Conservation (phyloP, 345 rosid species). For the Microcos paniculata region DNA sequence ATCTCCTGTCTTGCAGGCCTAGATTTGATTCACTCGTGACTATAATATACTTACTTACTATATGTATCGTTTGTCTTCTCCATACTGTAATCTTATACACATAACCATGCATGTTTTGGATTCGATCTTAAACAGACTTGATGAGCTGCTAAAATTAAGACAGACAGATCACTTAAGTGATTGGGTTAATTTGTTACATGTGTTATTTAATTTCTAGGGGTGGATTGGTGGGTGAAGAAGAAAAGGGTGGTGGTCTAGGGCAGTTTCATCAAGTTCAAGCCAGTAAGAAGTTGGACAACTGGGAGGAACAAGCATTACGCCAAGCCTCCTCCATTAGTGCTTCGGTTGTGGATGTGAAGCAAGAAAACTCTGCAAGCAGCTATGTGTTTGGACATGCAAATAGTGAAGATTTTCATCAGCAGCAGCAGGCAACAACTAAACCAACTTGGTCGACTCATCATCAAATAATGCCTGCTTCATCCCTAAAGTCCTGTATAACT, state of each 20-base stretch:
- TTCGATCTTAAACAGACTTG: neutral
- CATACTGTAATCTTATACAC: neutral
- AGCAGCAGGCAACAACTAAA: conserved; percentile 22
- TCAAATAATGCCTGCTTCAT: conserved; percentile 50
- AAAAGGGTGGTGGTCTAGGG: conserved; percentile 37
- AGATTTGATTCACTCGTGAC: neutral
- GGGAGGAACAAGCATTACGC: conserved; percentile 65
- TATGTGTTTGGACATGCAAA: conserved; percentile 44
- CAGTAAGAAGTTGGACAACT: conserved; percentile 53
- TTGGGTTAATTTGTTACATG: neutral
- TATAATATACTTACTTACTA: neutral
- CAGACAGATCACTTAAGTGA: neutral
- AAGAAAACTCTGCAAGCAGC: conserved; percentile 55
- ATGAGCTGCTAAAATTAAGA: neutral
- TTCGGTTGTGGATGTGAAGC: conserved; percentile 49
- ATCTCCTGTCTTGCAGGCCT: neutral
- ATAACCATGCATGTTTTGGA: conserved; percentile 1
- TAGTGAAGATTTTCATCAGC: conserved; percentile 34
- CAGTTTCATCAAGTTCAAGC: conserved; percentile 46
- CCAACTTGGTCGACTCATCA: conserved; percentile 54
- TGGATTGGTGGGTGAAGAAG: conserved; percentile 68
- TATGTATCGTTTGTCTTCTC: neutral
- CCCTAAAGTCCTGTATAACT: conserved; percentile 67
- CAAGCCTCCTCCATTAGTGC: conserved; percentile 42
- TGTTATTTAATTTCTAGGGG: conserved; percentile 37